phyloP scores from a whole-genome alignment of 2,329 filamentous ascomycete species.

The Stachybotrys elegans region DNA sequence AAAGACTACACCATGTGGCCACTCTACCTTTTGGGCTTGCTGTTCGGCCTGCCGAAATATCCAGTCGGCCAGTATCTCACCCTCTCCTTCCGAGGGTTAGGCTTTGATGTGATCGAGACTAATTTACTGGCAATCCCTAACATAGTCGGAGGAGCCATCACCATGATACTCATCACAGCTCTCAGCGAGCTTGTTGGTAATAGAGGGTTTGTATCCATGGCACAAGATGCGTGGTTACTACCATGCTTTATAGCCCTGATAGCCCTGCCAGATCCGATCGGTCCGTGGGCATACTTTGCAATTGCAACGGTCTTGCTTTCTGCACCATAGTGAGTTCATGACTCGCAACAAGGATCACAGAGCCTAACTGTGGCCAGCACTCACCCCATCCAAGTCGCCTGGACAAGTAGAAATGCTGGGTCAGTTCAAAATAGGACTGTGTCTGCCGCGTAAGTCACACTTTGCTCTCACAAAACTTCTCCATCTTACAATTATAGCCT shows the following conservation, averaged over 20 bases:
- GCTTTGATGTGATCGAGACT: constrained; percentile 44
- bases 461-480: not conserved
- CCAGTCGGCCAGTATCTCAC: constrained; percentile 46
- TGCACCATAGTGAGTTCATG: constrained; percentile 44
- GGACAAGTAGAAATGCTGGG: constrained; percentile 52
- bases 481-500: constrained; percentile 28
- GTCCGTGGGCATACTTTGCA: constrained; percentile 43
- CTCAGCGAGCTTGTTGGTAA: constrained; percentile 45
- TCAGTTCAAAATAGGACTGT: constrained; percentile 54
- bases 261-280: constrained; percentile 29
- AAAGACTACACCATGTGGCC: constrained; percentile 51
- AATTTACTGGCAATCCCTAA: constrained; percentile 49
- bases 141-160: constrained; percentile 41
- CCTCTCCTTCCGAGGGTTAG: constrained; percentile 43
- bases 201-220: constrained; percentile 42
- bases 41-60: constrained; percentile 41
- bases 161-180: constrained; percentile 43
- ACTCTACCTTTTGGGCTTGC: constrained; percentile 42
- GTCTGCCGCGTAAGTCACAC: constrained; percentile 24
- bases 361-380: constrained; percentile 15
- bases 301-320: constrained; percentile 43
- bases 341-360: not conserved
- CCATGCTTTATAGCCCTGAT: constrained; percentile 47
- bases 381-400: constrained; percentile 55
- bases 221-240: constrained; percentile 47